Conservation (phyloP, 2,329 filamentous ascomycete species). For the Cladosporium cucumerinum region DNA sequence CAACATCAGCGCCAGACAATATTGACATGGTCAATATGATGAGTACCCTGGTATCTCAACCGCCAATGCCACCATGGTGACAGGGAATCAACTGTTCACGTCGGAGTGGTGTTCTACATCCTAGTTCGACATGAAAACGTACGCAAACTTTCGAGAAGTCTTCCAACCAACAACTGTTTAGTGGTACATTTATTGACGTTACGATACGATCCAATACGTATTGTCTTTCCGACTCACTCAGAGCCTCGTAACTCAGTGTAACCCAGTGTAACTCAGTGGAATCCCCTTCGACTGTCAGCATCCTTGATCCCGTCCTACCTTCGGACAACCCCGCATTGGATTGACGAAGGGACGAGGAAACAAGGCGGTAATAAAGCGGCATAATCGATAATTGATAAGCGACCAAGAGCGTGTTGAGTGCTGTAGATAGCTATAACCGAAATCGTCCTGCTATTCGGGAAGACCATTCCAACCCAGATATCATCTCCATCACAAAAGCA, state of each 20-base stretch:
- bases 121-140: no score
- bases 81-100: neutral
- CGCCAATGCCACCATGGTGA: neutral
- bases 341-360: neutral
- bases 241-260: neutral
- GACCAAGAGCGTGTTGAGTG: neutral
- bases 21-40: no score
- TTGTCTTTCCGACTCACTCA: neutral
- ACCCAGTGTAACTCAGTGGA: neutral
- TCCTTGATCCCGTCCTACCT: neutral
- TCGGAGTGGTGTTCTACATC: neutral
- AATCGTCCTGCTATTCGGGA: neutral
- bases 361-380: constrained; percentile 8
- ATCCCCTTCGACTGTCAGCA: neutral
- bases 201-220: neutral
- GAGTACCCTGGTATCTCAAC: no score
- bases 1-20: no score
- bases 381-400: neutral
- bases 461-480: neutral
- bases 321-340: neutral
- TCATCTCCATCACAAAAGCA: neutral
- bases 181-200: no score
- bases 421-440: neutral
- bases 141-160: no score
- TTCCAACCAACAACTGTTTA: no score